A percentile compares a stretch with the other conserved stretches of the same genome.
phyloP scores from a whole-genome alignment of 1,284 basidiomycete genomes.

The Puccinia polysora region DNA sequence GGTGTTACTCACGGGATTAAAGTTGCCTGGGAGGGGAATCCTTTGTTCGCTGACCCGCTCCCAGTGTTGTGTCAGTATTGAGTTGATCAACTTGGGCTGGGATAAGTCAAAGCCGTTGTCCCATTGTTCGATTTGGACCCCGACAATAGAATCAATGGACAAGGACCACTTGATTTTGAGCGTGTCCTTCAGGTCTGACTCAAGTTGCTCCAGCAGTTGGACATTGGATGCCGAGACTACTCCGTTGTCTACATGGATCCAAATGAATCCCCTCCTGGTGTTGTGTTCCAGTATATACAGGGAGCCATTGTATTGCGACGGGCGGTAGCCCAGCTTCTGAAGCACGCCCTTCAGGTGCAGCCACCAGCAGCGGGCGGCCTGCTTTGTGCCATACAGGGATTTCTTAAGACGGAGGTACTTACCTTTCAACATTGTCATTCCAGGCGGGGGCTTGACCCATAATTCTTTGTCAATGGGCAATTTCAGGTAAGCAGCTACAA shows the following conservation, averaged over 20 bases:
- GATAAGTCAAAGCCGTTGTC: not conserved
- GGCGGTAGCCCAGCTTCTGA: too few relatives aligned
- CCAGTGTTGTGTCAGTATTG: not conserved
- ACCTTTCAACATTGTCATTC: too few relatives aligned
- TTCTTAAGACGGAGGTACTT: too few relatives aligned
- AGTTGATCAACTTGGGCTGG: not conserved
- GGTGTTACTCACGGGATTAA: too few relatives aligned
- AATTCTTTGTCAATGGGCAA: too few relatives aligned
- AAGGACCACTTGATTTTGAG: conserved; percentile 21
- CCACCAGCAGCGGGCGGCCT: too few relatives aligned
- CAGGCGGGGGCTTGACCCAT: too few relatives aligned
- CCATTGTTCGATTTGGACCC: not conserved
- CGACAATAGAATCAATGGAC: not conserved
- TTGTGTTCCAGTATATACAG: not conserved
- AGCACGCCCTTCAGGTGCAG: too few relatives aligned
- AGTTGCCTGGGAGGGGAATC: conserved; percentile 5
- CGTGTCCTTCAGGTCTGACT: not conserved
- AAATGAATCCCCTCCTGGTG: not conserved
- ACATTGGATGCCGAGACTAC: not conserved
- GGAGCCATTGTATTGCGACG: not conserved
- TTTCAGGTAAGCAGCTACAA: too few relatives aligned
- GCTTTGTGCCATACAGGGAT: too few relatives aligned
- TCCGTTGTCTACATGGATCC: conserved; percentile 31
- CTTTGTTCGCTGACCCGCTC: not conserved
- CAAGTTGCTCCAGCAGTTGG: not conserved